A percentile compares a stretch with the other conserved stretches of the same genome.
These are phyloP conservation scores for Martiniozyma abietophila DNA, from an alignment of 805 yeast genomes.

Conservation along the genomic window DNA sequence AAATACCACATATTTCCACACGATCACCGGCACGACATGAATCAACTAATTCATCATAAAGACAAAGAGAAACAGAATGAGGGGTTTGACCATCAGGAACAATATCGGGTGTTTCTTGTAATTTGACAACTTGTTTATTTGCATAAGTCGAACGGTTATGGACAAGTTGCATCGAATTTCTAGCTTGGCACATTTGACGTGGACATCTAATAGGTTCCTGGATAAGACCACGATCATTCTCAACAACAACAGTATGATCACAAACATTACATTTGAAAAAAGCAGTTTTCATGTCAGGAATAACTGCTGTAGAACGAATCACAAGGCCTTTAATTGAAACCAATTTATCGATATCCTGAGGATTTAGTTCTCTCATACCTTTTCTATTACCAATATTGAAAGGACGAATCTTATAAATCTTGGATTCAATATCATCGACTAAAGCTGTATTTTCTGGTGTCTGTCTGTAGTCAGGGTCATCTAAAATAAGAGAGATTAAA, in stretches of 20 bases:
- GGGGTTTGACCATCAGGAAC: constrained; percentile 99
- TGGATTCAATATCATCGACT: constrained; percentile 64
- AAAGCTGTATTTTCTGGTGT: constrained; percentile 17
- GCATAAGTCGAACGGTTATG: constrained; percentile 92
- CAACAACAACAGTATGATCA: constrained; percentile 84
- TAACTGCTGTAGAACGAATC: constrained; percentile 77
- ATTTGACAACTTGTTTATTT: constrained; percentile 87
- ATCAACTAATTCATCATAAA: constrained; percentile 93
- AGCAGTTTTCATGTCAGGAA: constrained; percentile 97
- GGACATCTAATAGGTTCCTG: constrained; percentile 92
- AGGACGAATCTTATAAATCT: constrained; percentile 82
- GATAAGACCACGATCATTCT: constrained; percentile 89
- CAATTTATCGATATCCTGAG: constrained; percentile 88
- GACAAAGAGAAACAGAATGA: constrained; percentile 87
- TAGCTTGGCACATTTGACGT: constrained; percentile 72
- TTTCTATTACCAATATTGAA: constrained; percentile 61
- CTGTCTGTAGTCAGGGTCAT: constrained; percentile 24
- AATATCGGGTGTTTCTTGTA: constrained; percentile 75
- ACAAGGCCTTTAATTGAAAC: constrained; percentile 88
- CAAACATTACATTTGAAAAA: constrained; percentile 93
- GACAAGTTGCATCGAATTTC: constrained; percentile 79
- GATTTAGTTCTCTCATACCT: constrained; percentile 91
- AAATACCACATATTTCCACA: constrained; percentile 90
- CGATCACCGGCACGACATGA: constrained; percentile 95
- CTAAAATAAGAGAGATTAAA: constrained; percentile 64